Evolutionary conservation across 192 early-diverging fungal species (phyloP).

Genomic region (Phlyctochytrium planicorne): DNA sequence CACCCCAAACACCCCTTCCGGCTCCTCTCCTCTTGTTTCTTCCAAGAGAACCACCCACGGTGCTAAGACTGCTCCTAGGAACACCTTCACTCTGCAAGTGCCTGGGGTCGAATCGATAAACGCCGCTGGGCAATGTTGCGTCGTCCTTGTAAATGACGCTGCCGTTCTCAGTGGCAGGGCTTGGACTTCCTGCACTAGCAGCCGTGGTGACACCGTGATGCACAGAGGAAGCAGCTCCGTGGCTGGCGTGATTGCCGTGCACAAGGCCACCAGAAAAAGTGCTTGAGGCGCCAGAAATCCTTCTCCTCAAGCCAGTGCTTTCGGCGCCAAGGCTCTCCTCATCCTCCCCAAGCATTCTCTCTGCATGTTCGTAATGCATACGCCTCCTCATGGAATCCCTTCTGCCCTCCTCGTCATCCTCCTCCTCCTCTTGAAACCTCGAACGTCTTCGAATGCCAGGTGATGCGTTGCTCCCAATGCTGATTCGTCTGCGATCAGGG

Average conservation of each 20-base stretch:
- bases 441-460: not conserved
- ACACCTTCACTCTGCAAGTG: not conserved
- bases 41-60: not conserved
- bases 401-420: not conserved
- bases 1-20: no score
- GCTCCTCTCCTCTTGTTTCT: not conserved
- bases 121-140: not conserved
- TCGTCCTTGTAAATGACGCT: not conserved
- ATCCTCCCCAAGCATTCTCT: constrained; percentile 1
- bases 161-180: not conserved
- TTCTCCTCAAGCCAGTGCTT: no score
- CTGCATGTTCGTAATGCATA: constrained; percentile 2
- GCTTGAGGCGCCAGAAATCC: no score
- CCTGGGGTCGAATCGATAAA: constrained; percentile 2
- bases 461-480: no score
- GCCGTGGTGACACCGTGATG: no score
- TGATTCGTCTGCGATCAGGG: no score
- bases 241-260: not conserved
- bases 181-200: not conserved
- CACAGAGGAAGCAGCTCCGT: not conserved
- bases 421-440: constrained; percentile 1
- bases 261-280: not conserved
- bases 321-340: constrained; percentile 1
- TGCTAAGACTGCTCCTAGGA: no score
- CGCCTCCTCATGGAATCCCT: not conserved